Evolutionary conservation across 1,139 yeast species (phyloP).

Genomic region (Kodamaea plutei): DNA sequence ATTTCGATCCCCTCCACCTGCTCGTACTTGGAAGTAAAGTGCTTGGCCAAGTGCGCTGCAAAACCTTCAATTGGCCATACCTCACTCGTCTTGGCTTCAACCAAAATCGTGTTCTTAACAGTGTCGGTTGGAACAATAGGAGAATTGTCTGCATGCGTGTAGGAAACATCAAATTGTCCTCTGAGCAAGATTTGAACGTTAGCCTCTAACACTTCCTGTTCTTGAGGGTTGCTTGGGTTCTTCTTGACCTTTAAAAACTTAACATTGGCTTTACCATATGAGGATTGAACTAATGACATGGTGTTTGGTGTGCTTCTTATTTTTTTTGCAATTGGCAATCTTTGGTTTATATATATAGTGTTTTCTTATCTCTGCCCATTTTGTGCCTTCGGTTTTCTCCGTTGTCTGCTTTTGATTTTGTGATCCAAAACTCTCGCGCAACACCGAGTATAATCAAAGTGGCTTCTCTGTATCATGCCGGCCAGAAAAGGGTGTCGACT

Average conservation of each 20-base stretch:
- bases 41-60: constrained; percentile 80
- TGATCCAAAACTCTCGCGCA: too few species aligned
- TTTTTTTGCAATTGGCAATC: too few species aligned
- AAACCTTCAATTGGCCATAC: constrained; percentile 89
- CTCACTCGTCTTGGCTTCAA: constrained; percentile 76
- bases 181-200: constrained; percentile 70
- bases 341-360: too few species aligned
- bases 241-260: constrained; percentile 84
- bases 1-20: constrained; percentile 74
- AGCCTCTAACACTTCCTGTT: constrained; percentile 81
- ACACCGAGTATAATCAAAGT: too few species aligned
- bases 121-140: constrained; percentile 94
- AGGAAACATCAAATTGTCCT: constrained; percentile 71
- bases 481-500: too few species aligned
- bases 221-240: constrained; percentile 61
- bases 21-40: constrained; percentile 68
- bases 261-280: constrained; percentile 90
- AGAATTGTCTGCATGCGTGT: constrained; percentile 82
- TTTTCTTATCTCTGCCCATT: too few species aligned
- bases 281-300: constrained; percentile 32
- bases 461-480: too few species aligned
- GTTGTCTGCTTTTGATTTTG: constrained; percentile 10
- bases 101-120: constrained; percentile 79
- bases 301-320: too few species aligned
- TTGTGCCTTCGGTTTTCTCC: too few species aligned